Evolutionary conservation across 495 filamentous ascomycete species (phyloP).

Genomic region (Penicillium robsamsonii): DNA sequence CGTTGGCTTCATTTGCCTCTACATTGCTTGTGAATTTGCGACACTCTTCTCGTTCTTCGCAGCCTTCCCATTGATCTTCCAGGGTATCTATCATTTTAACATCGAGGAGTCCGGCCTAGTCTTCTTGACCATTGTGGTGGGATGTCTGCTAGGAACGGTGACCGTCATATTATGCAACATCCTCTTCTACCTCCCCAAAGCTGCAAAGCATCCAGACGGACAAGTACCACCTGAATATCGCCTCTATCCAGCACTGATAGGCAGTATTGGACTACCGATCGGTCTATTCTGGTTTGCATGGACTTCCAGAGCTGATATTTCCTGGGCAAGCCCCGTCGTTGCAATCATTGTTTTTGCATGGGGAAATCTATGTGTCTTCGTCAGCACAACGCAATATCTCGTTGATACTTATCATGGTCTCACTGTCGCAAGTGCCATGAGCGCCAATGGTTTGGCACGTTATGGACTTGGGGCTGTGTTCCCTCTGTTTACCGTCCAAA

Average conservation of each 20-base stretch:
- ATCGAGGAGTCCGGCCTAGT: slow-evolving; percentile 53
- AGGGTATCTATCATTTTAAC: slow-evolving; percentile 48
- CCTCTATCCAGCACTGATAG: slow-evolving; percentile 58
- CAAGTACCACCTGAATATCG: slow-evolving; percentile 52
- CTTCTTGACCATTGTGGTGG: slow-evolving; percentile 58
- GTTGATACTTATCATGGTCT: slow-evolving; percentile 54
- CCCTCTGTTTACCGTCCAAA: slow-evolving; percentile 61
- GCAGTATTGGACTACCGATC: slow-evolving; percentile 53
- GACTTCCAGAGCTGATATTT: slow-evolving; percentile 34
- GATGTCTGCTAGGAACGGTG: slow-evolving; percentile 49
- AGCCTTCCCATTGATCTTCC: slow-evolving; percentile 56
- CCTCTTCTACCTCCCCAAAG: slow-evolving; percentile 15
- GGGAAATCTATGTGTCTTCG: slow-evolving; percentile 62
- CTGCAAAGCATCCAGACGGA: slow-evolving; percentile 33
- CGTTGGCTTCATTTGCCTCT: slow-evolving; percentile 58
- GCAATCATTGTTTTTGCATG: slow-evolving; percentile 64
- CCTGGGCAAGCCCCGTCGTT: slow-evolving; percentile 45
- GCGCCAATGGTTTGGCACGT: slow-evolving; percentile 57
- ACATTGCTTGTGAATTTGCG: slow-evolving; percentile 61
- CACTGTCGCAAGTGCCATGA: slow-evolving; percentile 27
- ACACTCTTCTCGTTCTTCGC: slow-evolving; percentile 67
- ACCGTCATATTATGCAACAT: slow-evolving; percentile 48
- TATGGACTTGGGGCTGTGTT: slow-evolving; percentile 63
- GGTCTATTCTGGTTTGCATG: slow-evolving; percentile 51
- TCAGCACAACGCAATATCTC: slow-evolving; percentile 47